Evolutionary conservation across 306 rosid genomes (phyloP), one percentile per base, ranked within the genome.

Genomic region (Trifolium fragiferum): DNA sequence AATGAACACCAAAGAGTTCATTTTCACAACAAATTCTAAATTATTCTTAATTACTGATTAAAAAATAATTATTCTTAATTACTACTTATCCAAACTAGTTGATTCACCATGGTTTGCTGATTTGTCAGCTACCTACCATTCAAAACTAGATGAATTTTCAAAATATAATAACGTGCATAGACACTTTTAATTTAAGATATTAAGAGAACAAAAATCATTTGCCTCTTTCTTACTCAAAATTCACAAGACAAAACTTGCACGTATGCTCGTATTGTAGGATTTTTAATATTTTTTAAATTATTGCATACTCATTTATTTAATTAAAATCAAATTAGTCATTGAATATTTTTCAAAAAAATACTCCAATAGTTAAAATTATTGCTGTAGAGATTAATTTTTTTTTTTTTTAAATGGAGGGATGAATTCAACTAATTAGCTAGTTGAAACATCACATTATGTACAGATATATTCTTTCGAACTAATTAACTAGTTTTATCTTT

Each of bases 211-310:
- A 55, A 55, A 55, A 21, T 55, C 25, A 61, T 33, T 60, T 60
- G 21, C 11, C 40, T 13, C 3, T 59, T 14, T 33, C 15, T 61
- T 8, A 33, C 15, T 32, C 67, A 8, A 21, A 61, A 37, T 37
- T 37, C 40, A 37, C 40, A 37, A n/a, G 40, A 61, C 67, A 33
- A 61, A 61, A 33, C 67, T 61, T 61, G 67, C 21, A 61, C 67
- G 67, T 33, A 61, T 33, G 13, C 44, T 30, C 41, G 7, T 60
- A 60, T 60, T 60, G 30, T 19, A 21, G 8, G 14, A 55, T 21
- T 61, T 27, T 33, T n/a, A 33, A 62, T 62, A 5, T 33, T n/a
- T 61, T 14, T 1, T 9, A 14, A 58, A 6, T 27, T 27, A 27
- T 59, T 59, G 27, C 65, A 25, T 58, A 5, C 2, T 3, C 10